These are phyloP conservation scores for Hysterium pulicare DNA, from an alignment of 2,329 filamentous ascomycete genomes.

Conservation along the genomic window DNA sequence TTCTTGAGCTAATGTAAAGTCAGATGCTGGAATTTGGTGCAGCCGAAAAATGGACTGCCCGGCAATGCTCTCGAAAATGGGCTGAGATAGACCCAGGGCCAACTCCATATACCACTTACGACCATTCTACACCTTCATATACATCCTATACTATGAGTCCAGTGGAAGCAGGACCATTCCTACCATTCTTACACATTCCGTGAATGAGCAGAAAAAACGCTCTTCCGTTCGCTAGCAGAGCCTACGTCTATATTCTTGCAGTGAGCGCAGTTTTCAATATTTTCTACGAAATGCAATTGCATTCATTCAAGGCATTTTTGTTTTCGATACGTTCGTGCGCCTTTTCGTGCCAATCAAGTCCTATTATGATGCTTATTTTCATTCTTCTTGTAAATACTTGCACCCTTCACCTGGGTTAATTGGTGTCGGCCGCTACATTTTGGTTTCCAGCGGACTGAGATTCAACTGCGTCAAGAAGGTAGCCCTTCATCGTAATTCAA, in stretches of 20 bases:
- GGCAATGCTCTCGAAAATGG: conserved; percentile 52
- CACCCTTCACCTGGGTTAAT: conserved; percentile 10
- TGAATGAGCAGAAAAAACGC: conserved; percentile 6
- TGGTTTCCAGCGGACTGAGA: too few species aligned
- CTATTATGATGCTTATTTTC: background rate
- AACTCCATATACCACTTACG: conserved; percentile 31
- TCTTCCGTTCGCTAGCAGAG: background rate
- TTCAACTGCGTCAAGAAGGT: too few species aligned
- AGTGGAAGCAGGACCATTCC: conserved; percentile 27
- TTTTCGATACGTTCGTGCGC: background rate
- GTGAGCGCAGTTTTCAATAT: background rate
- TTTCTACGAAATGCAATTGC: background rate
- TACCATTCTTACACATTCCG: conserved; percentile 30
- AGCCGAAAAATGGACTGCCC: conserved; percentile 50
- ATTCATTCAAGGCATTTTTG: background rate
- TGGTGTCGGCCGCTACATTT: conserved; percentile 7
- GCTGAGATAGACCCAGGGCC: conserved; percentile 41
- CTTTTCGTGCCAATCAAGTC: background rate
- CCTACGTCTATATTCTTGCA: background rate
- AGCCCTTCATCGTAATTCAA: too few species aligned
- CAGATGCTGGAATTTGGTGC: conserved; percentile 53
- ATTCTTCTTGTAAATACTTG: conserved; percentile 11
- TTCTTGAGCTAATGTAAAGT: conserved; percentile 11
- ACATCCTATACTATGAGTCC: conserved; percentile 37
- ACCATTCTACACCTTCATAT: conserved; percentile 30